phyloP scores from a whole-genome alignment of 371 early-diverging fungal species.

The Circinella umbellata region DNA sequence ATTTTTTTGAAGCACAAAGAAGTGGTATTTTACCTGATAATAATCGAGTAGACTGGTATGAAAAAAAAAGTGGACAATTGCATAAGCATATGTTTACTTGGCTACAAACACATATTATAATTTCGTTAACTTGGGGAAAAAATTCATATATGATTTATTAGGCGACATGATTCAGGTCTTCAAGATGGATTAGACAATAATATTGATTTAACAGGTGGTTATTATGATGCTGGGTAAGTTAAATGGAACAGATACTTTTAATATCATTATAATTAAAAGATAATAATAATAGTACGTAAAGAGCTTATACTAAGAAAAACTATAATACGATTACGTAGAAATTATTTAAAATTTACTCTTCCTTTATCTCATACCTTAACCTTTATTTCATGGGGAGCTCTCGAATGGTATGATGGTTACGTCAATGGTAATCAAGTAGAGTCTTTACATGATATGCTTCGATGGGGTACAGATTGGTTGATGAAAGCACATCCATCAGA shows the following conservation, averaged over 20 bases:
- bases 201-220: constrained; percentile 53
- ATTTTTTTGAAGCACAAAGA: constrained; percentile 63
- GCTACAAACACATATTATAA: no score
- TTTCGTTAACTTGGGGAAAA: no score
- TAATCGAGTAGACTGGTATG: constrained; percentile 54
- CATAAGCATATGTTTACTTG: no score
- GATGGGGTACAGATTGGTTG: constrained; percentile 70
- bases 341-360: constrained; percentile 61
- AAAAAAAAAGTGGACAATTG: background rate
- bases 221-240: constrained; percentile 44
- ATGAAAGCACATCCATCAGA: constrained; percentile 62
- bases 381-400: constrained; percentile 54
- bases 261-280: no score
- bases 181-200: constrained; percentile 48
- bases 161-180: constrained; percentile 56
- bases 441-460: constrained; percentile 50
- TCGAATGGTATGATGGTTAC: constrained; percentile 62
- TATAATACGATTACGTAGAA: no score
- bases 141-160: background rate
- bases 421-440: constrained; percentile 44
- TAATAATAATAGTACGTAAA: background rate
- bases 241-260: background rate
- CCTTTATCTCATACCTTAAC: constrained; percentile 55
- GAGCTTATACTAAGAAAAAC: no score
- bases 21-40: constrained; percentile 52